phyloP scores from a whole-genome alignment of 2,329 filamentous ascomycete species.

The Fusarium penzigii region DNA sequence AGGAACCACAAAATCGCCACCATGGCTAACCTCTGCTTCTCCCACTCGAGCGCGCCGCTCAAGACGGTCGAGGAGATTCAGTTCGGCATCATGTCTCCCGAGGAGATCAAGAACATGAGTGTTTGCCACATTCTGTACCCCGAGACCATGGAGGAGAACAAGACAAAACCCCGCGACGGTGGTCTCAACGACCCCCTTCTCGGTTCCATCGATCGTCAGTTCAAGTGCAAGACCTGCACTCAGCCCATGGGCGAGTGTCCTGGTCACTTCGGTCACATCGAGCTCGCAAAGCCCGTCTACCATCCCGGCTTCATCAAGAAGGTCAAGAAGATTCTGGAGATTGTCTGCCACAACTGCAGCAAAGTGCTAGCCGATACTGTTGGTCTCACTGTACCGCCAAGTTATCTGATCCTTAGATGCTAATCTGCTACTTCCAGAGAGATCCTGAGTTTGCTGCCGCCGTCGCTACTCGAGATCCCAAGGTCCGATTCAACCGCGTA shows the following conservation, averaged over 20 bases:
- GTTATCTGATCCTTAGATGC: conserved; percentile 57
- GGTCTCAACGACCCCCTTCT: conserved; percentile 95
- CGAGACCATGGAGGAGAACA: conserved; percentile 99
- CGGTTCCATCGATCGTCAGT: conserved; percentile 93
- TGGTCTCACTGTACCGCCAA: conserved; percentile 64
- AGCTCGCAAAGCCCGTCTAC: conserved; percentile 93
- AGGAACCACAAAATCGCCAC: conserved; percentile 45
- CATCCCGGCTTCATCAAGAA: conserved; percentile 97
- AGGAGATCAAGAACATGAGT: conserved; percentile 99
- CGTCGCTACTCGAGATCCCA: conserved; percentile 84
- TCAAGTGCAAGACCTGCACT: conserved; percentile 94
- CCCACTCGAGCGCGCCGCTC: conserved; percentile 91
- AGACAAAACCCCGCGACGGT: conserved; percentile 84
- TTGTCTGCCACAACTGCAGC: conserved; percentile 98
- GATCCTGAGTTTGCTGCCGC: conserved; percentile 83
- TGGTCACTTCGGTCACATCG: conserved; percentile 98
- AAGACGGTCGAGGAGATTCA: conserved; percentile 99
- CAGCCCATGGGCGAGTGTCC: conserved; percentile 96
- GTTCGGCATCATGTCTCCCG: conserved; percentile 94
- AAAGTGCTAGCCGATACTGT: conserved; percentile 97
- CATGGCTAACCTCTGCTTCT: conserved; percentile 92
- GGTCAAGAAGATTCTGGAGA: conserved; percentile 98
- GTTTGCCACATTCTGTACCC: conserved; percentile 94
- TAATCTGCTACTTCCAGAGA: conserved; percentile 67
- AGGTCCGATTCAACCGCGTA: conserved; percentile 88